A percentile compares a stretch with the other conserved stretches of the same genome.
These are phyloP conservation scores for Tuber calosporum DNA, from an alignment of 495 filamentous ascomycete genomes.

Conservation along the genomic window DNA sequence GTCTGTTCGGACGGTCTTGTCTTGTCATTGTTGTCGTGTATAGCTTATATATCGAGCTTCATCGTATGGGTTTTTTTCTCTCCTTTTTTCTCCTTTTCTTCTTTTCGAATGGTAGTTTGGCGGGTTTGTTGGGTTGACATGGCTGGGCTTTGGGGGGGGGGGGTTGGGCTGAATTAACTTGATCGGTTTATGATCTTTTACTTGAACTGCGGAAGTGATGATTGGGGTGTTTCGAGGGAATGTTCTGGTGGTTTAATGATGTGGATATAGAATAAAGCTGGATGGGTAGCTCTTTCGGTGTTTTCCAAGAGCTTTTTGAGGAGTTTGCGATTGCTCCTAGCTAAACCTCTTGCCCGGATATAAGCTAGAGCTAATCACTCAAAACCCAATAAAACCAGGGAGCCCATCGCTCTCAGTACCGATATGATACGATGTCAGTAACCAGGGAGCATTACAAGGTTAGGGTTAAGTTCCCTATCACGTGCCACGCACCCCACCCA, in stretches of 20 bases:
- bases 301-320: not conserved
- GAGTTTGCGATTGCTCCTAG: not conserved
- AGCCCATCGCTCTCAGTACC: no score
- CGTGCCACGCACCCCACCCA: not conserved
- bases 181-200: not conserved
- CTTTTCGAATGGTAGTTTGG: not conserved
- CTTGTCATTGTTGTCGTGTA: not conserved
- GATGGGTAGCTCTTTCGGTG: not conserved
- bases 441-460: not conserved
- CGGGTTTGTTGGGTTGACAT: not conserved
- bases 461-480: not conserved
- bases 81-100: not conserved
- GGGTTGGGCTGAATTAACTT: not conserved
- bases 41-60: constrained; percentile 1
- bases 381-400: not conserved
- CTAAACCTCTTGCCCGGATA: not conserved
- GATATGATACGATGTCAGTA: no score
- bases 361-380: not conserved
- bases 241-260: not conserved
- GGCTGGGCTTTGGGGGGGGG: not conserved
- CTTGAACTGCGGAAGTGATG: not conserved
- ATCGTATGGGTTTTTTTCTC: not conserved
- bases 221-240: not conserved
- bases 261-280: not conserved
- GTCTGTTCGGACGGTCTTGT: not conserved